A percentile compares a stretch with the other conserved stretches of the same genome.
Conservation (phyloP, 1,284 basidiomycete species). For the Cryptococcus sp. region DNA sequence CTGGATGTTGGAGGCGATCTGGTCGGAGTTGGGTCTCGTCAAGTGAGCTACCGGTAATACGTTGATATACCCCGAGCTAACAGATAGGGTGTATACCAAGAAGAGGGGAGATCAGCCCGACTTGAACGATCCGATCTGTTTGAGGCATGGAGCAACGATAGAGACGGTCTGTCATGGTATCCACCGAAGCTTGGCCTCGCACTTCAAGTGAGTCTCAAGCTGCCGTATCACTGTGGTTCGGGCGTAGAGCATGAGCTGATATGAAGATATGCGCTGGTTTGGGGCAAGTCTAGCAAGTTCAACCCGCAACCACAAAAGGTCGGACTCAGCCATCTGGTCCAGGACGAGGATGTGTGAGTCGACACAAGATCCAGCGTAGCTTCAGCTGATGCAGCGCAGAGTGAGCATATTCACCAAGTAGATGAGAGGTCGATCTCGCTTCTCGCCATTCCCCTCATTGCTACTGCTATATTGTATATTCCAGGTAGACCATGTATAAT, state of each 20-base stretch:
- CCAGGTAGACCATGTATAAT: too few species aligned
- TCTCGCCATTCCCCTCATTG: too few species aligned
- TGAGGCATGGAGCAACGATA: slow-evolving; percentile 85
- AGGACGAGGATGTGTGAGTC: slow-evolving; percentile 90
- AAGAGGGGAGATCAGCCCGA: slow-evolving; percentile 92
- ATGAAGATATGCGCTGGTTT: slow-evolving; percentile 72
- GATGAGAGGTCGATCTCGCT: too few species aligned
- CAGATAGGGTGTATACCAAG: slow-evolving; percentile 74
- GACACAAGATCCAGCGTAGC: not conserved
- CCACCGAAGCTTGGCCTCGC: slow-evolving; percentile 78
- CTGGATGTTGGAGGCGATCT: slow-evolving; percentile 81
- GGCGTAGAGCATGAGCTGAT: not conserved
- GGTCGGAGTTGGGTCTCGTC: slow-evolving; percentile 73
- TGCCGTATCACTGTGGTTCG: too few species aligned
- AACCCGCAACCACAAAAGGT: slow-evolving; percentile 88
- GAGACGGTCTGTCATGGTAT: slow-evolving; percentile 92
- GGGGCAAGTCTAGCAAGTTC: slow-evolving; percentile 89
- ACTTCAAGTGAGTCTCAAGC: slow-evolving; percentile 69
- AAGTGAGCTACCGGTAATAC: slow-evolving; percentile 48
- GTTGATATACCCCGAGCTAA: slow-evolving; percentile 3
- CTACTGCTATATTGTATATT: too few species aligned
- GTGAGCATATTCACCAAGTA: slow-evolving; percentile 49
- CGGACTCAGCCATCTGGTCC: slow-evolving; percentile 76
- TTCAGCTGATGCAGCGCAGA: slow-evolving; percentile 12
- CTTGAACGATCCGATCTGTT: slow-evolving; percentile 83